Evolutionary conservation across 306 rosid genomes (phyloP).

Genomic region (Inga leiocalycina): DNA sequence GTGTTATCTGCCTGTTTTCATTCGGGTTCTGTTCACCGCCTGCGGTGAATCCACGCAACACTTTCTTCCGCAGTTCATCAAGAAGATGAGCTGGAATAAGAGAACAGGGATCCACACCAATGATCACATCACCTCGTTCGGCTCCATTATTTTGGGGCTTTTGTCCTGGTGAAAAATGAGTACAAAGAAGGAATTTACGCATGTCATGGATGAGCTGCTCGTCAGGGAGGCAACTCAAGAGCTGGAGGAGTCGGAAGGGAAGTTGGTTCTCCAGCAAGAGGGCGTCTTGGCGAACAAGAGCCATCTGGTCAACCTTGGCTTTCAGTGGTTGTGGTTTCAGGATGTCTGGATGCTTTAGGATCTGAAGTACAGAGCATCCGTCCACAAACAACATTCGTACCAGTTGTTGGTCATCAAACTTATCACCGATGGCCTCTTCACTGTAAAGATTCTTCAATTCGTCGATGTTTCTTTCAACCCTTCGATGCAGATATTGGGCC

Average conservation of each 20-base stretch:
- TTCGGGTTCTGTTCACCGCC: no score
- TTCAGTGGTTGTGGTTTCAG: neutral
- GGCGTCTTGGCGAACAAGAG: neutral
- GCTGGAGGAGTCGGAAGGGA: neutral
- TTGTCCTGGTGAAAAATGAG: neutral
- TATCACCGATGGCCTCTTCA: neutral
- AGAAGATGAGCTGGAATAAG: neutral
- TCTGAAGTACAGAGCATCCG: constrained; percentile 8
- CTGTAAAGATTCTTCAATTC: neutral
- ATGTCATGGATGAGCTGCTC: neutral
- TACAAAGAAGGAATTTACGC: neutral
- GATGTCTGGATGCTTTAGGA: neutral
- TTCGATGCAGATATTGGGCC: neutral
- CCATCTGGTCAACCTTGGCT: neutral
- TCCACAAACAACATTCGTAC: neutral
- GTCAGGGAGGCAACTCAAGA: neutral
- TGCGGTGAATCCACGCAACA: no score
- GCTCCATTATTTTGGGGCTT: no score
- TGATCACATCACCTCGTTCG: no score
- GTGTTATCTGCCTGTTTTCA: neutral
- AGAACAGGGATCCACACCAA: no score
- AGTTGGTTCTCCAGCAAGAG: neutral
- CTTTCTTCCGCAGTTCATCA: neutral
- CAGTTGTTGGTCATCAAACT: neutral
- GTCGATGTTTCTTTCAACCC: neutral